A percentile compares a stretch with the other conserved stretches of the same genome.
phyloP scores from a whole-genome alignment of 1,284 basidiomycete genomes.

The Ceratobasidium sp. region DNA sequence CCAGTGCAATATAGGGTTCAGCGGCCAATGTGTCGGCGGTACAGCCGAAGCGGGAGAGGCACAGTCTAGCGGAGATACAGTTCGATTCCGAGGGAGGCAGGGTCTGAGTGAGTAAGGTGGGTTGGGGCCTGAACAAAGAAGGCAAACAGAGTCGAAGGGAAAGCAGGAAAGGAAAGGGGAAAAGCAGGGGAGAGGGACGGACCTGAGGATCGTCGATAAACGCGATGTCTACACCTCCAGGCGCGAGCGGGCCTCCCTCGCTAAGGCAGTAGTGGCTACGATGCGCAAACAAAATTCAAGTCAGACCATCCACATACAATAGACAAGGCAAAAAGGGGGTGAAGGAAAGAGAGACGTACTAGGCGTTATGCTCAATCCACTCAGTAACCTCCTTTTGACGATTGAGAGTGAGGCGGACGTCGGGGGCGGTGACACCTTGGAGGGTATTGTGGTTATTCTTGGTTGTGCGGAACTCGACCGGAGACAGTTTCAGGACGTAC shows the following conservation, averaged over 20 bases:
- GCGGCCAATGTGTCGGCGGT: too few species aligned
- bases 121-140: too few species aligned
- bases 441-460: conserved; percentile 92
- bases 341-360: conserved; percentile 57
- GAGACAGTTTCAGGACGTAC: conserved; percentile 89
- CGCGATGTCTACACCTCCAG: conserved; percentile 82
- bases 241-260: conserved; percentile 81
- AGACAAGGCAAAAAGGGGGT: too few species aligned
- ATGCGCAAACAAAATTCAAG: background rate
- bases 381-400: conserved; percentile 77
- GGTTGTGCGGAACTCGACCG: conserved; percentile 88
- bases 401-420: conserved; percentile 78
- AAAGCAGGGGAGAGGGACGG: conserved; percentile 32
- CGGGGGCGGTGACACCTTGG: conserved; percentile 84
- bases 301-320: too few species aligned
- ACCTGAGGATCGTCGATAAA: conserved; percentile 78
- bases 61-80: too few species aligned
- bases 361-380: conserved; percentile 80
- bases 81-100: too few species aligned
- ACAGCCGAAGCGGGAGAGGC: too few species aligned
- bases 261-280: conserved; percentile 74
- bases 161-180: conserved; percentile 5
- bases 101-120: too few species aligned
- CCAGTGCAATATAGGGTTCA: too few species aligned
- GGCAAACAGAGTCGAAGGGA: too few species aligned